These are phyloP conservation scores for Colletotrichum sp. DNA, from an alignment of 2,329 filamentous ascomycete species.

Conservation along the genomic window DNA sequence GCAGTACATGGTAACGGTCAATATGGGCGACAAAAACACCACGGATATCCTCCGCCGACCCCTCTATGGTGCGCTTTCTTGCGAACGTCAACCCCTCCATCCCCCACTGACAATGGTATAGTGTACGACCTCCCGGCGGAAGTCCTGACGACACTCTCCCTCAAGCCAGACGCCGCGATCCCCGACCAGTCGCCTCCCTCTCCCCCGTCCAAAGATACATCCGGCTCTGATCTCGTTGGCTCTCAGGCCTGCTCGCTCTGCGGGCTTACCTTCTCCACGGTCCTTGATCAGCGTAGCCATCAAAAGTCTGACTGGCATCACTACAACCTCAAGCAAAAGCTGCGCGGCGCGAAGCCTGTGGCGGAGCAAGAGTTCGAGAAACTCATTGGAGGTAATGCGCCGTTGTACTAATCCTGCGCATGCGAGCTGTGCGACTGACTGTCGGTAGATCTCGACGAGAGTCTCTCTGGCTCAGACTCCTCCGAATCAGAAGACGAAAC, in stretches of 20 bases:
- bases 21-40: conserved; percentile 46
- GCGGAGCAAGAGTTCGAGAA: conserved; percentile 86
- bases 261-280: conserved; percentile 69
- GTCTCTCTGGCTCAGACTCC: conserved; percentile 85
- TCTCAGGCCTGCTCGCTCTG: conserved; percentile 85
- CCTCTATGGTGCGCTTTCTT: conserved; percentile 49
- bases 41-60: conserved; percentile 53
- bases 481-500: conserved; percentile 67
- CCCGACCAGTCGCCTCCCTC: conserved; percentile 23
- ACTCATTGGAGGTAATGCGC: conserved; percentile 62
- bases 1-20: background rate
- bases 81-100: conserved; percentile 12
- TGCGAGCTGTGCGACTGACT: background rate
- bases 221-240: conserved; percentile 51
- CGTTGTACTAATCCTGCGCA: background rate
- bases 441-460: conserved; percentile 76
- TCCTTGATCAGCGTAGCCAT: conserved; percentile 85
- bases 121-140: conserved; percentile 84
- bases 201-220: conserved; percentile 4
- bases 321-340: conserved; percentile 93
- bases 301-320: conserved; percentile 89
- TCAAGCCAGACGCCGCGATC: conserved; percentile 38
- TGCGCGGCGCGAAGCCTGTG: conserved; percentile 75
- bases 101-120: conserved; percentile 39
- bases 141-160: conserved; percentile 70